These are phyloP conservation scores for Taphrina confusa DNA, from an alignment of 1,139 yeast genomes.

Conservation along the genomic window DNA sequence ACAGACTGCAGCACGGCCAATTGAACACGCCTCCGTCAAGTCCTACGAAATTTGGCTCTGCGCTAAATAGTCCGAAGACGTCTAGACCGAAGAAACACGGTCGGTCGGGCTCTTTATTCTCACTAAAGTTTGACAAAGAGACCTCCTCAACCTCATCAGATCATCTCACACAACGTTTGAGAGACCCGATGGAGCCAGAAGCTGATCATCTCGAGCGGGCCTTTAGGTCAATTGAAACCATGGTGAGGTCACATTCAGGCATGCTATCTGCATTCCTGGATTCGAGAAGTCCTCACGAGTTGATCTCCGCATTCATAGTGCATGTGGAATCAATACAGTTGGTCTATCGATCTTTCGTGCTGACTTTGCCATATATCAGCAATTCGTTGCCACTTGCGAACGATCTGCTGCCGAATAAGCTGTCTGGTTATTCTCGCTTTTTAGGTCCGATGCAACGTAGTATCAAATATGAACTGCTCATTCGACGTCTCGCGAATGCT, in stretches of 20 bases:
- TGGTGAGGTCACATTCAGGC: conserved; percentile 23
- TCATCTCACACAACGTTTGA: conserved; percentile 19
- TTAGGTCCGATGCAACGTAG: conserved; percentile 32
- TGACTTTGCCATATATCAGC: conserved; percentile 25
- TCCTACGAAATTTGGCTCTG: not conserved
- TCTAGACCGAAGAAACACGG: conserved; percentile 3
- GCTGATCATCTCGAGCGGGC: conserved; percentile 28
- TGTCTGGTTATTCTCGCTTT: conserved; percentile 30
- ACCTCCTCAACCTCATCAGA: not conserved
- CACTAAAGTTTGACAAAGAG: conserved; percentile 1
- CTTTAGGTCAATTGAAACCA: conserved; percentile 22
- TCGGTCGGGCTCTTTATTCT: conserved; percentile 16
- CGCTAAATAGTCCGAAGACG: not conserved
- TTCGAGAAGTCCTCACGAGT: conserved; percentile 7
- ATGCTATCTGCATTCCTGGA: conserved; percentile 15
- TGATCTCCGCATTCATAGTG: conserved; percentile 14
- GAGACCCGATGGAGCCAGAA: conserved; percentile 24
- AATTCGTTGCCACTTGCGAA: conserved; percentile 6
- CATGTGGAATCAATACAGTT: conserved; percentile 18
- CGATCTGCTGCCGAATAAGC: conserved; percentile 18
- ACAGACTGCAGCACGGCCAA: not conserved
- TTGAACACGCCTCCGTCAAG: not conserved
- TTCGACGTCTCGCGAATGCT: conserved; percentile 7
- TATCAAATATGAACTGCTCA: conserved; percentile 22
- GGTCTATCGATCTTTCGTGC: conserved; percentile 17